Percentiles rank a stretch among this genome's conserved stretches.
These are phyloP conservation scores for Physcia stellaris DNA, from an alignment of 495 filamentous ascomycete species.

Conservation along the genomic window DNA sequence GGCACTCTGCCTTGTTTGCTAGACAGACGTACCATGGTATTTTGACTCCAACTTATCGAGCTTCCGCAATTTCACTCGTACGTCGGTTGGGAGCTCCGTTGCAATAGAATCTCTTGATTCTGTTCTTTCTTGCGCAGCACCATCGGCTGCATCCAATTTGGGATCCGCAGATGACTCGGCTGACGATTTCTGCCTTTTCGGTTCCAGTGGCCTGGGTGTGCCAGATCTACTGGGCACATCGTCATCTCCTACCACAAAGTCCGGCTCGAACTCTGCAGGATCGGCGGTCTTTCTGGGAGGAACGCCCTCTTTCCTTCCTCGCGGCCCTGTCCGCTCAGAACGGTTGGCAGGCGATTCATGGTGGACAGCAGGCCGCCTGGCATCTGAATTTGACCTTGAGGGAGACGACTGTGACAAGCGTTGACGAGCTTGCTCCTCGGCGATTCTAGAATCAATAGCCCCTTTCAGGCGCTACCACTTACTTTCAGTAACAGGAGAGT, in stretches of 20 bases:
- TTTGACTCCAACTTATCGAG: conserved; percentile 76
- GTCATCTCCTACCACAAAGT: conserved; percentile 68
- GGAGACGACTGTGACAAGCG: conserved; percentile 37
- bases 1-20: too few species aligned
- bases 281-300: conserved; percentile 47
- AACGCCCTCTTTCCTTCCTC: conserved; percentile 35
- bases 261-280: conserved; percentile 70
- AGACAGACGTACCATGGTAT: conserved; percentile 58
- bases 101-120: conserved; percentile 16
- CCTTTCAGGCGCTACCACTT: conserved; percentile 81
- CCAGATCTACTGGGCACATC: conserved; percentile 36
- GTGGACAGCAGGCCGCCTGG: conserved; percentile 34
- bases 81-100: conserved; percentile 59
- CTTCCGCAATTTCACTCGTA: conserved; percentile 47
- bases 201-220: conserved; percentile 39
- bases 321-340: conserved; percentile 27
- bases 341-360: conserved; percentile 41
- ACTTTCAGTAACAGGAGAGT: too few species aligned
- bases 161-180: conserved; percentile 1
- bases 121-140: not conserved
- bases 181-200: conserved; percentile 3
- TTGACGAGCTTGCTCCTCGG: conserved; percentile 78
- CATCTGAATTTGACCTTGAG: conserved; percentile 31
- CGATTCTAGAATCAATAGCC: conserved; percentile 72
- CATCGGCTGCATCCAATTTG: too few species aligned